Conservation (phyloP, 352 stramenopile genomes). For the Globisporangium iwayamae region DNA sequence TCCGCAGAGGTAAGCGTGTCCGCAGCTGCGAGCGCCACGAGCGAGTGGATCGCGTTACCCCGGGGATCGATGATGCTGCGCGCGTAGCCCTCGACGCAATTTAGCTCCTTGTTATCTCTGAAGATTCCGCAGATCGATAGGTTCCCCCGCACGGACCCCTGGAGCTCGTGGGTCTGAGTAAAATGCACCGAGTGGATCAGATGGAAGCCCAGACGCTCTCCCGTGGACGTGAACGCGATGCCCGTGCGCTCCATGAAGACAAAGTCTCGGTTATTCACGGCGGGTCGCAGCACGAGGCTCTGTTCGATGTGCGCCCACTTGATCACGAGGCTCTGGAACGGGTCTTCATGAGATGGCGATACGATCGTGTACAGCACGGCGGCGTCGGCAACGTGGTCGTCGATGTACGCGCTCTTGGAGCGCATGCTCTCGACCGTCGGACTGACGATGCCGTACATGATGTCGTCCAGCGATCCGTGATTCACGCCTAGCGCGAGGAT, state of each 20-base stretch:
- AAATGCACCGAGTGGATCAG: conserved; percentile 15
- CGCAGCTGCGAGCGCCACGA: not conserved
- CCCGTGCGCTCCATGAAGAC: conserved; percentile 16
- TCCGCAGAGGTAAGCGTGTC: not conserved
- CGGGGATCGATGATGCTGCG: conserved; percentile 2
- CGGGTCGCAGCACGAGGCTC: too few species aligned
- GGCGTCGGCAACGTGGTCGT: not conserved
- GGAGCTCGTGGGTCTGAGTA: conserved; percentile 1
- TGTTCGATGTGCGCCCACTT: not conserved
- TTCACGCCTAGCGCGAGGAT: not conserved
- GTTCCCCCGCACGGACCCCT: conserved; percentile 5
- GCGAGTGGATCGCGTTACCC: not conserved
- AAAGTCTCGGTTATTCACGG: conserved; percentile 12
- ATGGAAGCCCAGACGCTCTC: conserved; percentile 16
- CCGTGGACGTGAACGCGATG: conserved; percentile 5
- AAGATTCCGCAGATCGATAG: conserved; percentile 8
- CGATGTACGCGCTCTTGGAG: conserved; percentile 7
- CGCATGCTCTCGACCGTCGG: conserved; percentile 1
- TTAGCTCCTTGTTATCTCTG: not conserved
- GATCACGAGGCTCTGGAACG: conserved; percentile 6
- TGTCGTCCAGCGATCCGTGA: conserved; percentile 10
- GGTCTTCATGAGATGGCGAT: not conserved
- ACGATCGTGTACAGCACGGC: not conserved
- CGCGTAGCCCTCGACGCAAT: not conserved
- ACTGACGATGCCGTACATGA: conserved; percentile 16